Evolutionary conservation across 73 alveolate species (phyloP).

Genomic region (Blepharisma stoltei): DNA sequence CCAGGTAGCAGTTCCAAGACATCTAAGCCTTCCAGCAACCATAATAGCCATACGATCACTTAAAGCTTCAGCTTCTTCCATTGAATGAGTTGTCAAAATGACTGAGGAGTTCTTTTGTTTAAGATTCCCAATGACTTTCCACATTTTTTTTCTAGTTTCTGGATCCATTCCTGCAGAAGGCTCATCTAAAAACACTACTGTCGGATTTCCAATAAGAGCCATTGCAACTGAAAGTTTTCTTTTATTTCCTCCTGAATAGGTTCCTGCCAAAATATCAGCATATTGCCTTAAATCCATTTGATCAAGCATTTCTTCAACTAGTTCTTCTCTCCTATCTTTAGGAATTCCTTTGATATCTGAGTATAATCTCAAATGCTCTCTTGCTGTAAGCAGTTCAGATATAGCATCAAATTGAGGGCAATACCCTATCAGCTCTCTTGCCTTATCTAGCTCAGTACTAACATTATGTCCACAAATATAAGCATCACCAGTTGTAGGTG

Average conservation of each 20-base stretch:
- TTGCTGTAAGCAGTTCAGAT: constrained; percentile 86
- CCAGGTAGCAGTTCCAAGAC: constrained; percentile 78
- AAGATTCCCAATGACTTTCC: constrained; percentile 92
- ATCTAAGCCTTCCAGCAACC: constrained; percentile 62
- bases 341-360: constrained; percentile 93
- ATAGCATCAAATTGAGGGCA: constrained; percentile 98
- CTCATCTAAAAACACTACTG: constrained; percentile 97
- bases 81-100: constrained; percentile 92
- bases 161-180: constrained; percentile 99
- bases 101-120: constrained; percentile 84
- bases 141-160: constrained; percentile 95
- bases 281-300: constrained; percentile 84
- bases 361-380: constrained; percentile 93
- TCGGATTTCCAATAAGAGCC: constrained; percentile 98
- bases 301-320: constrained; percentile 72
- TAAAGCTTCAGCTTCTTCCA: constrained; percentile 97
- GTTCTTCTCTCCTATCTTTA: constrained; percentile 50
- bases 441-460: constrained; percentile 62
- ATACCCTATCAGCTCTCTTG: constrained; percentile 91
- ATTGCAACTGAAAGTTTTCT: constrained; percentile 97
- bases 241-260: constrained; percentile 95
- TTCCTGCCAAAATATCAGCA: constrained; percentile 79
- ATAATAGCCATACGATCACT: constrained; percentile 81
- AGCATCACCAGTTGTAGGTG: constrained; percentile 83
- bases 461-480: constrained; percentile 84